Evolutionary conservation across 192 early-diverging fungal genomes (phyloP).

Genomic region (Podila epigama): DNA sequence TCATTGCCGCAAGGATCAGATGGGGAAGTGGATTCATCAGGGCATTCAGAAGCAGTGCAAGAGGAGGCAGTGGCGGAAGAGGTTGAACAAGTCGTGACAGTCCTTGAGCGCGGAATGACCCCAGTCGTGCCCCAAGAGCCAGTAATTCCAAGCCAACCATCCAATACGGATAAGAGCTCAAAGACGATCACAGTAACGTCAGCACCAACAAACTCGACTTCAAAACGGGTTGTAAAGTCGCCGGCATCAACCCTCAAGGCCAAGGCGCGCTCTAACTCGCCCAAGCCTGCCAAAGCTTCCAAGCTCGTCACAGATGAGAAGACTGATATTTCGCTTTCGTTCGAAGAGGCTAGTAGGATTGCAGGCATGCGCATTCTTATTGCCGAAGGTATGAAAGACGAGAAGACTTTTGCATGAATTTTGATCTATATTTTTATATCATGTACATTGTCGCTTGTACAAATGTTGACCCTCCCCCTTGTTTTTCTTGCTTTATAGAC

Average conservation of each 20-base stretch:
- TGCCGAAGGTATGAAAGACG: conserved; percentile 47
- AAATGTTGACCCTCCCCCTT: not conserved
- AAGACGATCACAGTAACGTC: not conserved
- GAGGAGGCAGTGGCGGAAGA: not conserved
- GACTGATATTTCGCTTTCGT: conserved; percentile 39
- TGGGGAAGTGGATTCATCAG: too few relatives aligned
- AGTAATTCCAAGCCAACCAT: not conserved
- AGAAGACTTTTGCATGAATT: not conserved
- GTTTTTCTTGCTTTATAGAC: conserved; percentile 21
- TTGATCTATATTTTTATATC: not conserved
- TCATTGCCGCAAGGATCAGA: too few relatives aligned
- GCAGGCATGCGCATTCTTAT: conserved; percentile 52
- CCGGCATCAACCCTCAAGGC: conserved; percentile 11
- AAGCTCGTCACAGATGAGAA: conserved; percentile 38
- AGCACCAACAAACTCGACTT: not conserved
- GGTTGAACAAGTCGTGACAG: not conserved
- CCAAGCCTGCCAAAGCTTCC: conserved; percentile 24
- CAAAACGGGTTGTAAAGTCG: conserved; percentile 26
- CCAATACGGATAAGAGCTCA: not conserved
- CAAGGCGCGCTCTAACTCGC: conserved; percentile 40
- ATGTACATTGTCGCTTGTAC: not conserved
- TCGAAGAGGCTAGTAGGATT: conserved; percentile 47
- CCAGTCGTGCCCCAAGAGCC: not conserved
- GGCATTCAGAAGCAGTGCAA: too few relatives aligned
- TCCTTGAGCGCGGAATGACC: not conserved